Evolutionary conservation across 1,284 basidiomycete genomes (phyloP), one percentile per base, ranked within the genome.

Genomic region (Rhodotorula sp.): DNA sequence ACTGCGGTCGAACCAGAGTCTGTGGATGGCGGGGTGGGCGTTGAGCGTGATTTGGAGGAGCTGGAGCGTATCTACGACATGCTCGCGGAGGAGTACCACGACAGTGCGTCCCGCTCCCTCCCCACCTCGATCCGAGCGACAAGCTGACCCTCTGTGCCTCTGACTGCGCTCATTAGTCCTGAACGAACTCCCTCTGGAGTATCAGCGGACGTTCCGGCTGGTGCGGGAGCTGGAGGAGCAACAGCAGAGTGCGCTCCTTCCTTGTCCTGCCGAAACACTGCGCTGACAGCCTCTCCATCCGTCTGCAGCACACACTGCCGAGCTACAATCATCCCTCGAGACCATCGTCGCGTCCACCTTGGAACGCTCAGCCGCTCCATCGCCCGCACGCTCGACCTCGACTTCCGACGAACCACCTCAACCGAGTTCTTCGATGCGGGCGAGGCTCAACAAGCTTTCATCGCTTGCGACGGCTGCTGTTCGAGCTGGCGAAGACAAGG

Each of bases 21-120:
- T 8, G 19, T 11, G 30, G 53, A 47, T 5, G 30, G n/a, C 10
- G 49, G 54, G 1, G 44, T 20, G 17, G 54, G 49, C 32, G 34
- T 74, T 19, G 52, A 66, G 39, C 39, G 39, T 44, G 13, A 44
- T 13, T 10, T 44, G 39, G 69, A 73, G 11, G 75, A 77, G 48
- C 52, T 61, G 54, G 59, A 54, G 47, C 55, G 70, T 52, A 61
- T 73, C 39, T 77, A 68, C 63, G 76, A 77, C 20, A 55, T 66
- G 62, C 59, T 77, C 34, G 57, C 64, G 36, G 76, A 73, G 17
- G 75, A 77, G 52, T 77, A 76, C 46, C 75, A 75, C 59, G 76
- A 77, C 67, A 75, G 76, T 70, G 13, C 36, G 51, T 49, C 24
- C 47, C 46, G 34, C 46, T 36, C 58, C 44, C 47, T 48, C n/a